Evolutionary conservation across 164 flowering plant genomes (phyloP), one percentile per base, ranked within the genome.

Genomic region (Annona squamosa): DNA sequence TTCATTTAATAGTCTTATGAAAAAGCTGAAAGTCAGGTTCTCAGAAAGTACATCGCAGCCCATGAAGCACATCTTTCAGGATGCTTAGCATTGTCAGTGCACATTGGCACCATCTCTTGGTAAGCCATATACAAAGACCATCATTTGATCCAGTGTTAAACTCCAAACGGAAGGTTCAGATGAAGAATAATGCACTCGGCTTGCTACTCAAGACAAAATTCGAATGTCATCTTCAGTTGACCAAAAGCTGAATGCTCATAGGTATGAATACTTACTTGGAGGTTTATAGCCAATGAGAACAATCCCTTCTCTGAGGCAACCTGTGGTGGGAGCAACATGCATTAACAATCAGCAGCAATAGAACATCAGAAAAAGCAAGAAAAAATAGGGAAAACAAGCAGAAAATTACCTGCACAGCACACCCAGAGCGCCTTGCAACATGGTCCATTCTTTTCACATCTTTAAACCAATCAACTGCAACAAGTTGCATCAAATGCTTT

Each of bases 381-480:
- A 17, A 4, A 68, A n/a, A 46, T n/a, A 45, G 12, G 12, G 16
- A 46, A 17, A 19, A 13, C 3, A 46, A 9, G 70, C 70, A 46
- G 37, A 74, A 69, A 70, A 85, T 79, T 76, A 90, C 99, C 73
- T 93, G 97, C 46, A 89, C 93, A 17, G 95, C 97, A 88, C 97
- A 96, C 70, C 97, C 97, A 79, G 82, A 86, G 65, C 99, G 92
- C 78, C 93, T 83, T 64, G 94, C 98, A 78, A 96, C 99, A 89
- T 96, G 97, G 78, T 96, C 99, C 91, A 96, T 96, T 76, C 99
- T 89, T 77, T 90, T 96, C 9, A 90, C 81, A 78, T 93, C 95
- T 78, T 96, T 93, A 76, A 93, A 88, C 99, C 99, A 96, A 82
- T 96, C 99, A 70, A 93, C 98, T 70, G 99, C 97, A 76, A 96